A percentile compares a stretch with the other conserved stretches of the same genome.
Conservation (phyloP, 108 stramenopile species). For the Pseudonitzschia pungens region DNA sequence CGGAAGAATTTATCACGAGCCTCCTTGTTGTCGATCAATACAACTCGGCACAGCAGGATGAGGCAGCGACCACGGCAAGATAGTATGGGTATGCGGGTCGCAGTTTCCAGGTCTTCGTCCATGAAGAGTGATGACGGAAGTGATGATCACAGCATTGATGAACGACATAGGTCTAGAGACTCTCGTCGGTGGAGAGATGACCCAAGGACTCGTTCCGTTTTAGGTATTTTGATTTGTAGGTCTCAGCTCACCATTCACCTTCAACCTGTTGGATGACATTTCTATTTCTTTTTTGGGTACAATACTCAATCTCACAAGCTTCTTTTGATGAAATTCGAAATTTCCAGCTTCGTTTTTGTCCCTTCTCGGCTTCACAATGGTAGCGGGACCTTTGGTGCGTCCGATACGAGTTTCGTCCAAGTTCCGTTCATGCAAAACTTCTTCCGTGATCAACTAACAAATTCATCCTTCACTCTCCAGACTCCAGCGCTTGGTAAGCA, state of each 20-base stretch:
- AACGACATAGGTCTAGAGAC: neutral
- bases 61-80: neutral
- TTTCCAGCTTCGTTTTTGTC: slow-evolving; percentile 58
- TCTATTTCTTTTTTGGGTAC: neutral
- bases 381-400: slow-evolving; percentile 47
- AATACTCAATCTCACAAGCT: neutral
- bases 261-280: neutral
- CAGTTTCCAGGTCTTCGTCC: neutral
- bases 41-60: neutral
- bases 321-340: neutral
- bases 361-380: slow-evolving; percentile 81
- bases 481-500: slow-evolving; percentile 59
- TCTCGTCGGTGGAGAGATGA: neutral
- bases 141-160: neutral
- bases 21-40: neutral
- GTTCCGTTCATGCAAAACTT: neutral
- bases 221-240: slow-evolving; percentile 11
- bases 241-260: neutral
- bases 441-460: neutral
- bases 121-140: neutral
- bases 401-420: slow-evolving; percentile 7
- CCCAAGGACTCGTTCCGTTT: slow-evolving; percentile 12
- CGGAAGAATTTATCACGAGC: neutral
- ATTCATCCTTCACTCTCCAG: neutral
- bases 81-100: neutral